Conservation (phyloP, 1,284 basidiomycete genomes). For the Marasmius oreades region DNA sequence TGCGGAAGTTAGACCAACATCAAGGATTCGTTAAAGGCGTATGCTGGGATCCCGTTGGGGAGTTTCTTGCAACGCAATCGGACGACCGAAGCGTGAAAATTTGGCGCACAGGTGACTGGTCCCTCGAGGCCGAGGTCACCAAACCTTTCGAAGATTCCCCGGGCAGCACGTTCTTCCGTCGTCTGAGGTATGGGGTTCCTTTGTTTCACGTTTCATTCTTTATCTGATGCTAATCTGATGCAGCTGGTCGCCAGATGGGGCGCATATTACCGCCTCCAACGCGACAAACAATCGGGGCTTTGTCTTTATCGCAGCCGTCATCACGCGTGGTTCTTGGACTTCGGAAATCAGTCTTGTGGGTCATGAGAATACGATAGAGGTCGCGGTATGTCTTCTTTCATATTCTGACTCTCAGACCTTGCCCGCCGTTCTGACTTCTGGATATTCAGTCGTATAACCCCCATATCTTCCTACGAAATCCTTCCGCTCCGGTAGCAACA, state of each 20-base stretch:
- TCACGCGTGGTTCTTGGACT: conserved; percentile 83
- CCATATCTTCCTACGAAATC: conserved; percentile 82
- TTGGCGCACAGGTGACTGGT: conserved; percentile 95
- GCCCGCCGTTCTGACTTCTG: conserved; percentile 14
- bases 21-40: conserved; percentile 98
- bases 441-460: conserved; percentile 83
- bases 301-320: conserved; percentile 96
- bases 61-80: conserved; percentile 94
- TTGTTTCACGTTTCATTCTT: conserved; percentile 1
- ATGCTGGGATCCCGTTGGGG: conserved; percentile 96
- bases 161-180: conserved; percentile 91
- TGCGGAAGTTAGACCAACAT: conserved; percentile 85
- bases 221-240: conserved; percentile 3
- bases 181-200: conserved; percentile 74
- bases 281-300: conserved; percentile 94
- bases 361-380: conserved; percentile 97
- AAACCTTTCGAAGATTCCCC: conserved; percentile 95
- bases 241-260: conserved; percentile 99
- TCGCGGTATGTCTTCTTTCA: conserved; percentile 73
- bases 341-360: conserved; percentile 93
- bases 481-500: conserved; percentile 58
- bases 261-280: conserved; percentile 94
- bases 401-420: conserved; percentile 13
- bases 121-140: conserved; percentile 76
- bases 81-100: conserved; percentile 96